Evolutionary conservation across 805 yeast species (phyloP), one percentile per base, ranked within the genome.

Genomic region (Yamadazyma kitorensis): DNA sequence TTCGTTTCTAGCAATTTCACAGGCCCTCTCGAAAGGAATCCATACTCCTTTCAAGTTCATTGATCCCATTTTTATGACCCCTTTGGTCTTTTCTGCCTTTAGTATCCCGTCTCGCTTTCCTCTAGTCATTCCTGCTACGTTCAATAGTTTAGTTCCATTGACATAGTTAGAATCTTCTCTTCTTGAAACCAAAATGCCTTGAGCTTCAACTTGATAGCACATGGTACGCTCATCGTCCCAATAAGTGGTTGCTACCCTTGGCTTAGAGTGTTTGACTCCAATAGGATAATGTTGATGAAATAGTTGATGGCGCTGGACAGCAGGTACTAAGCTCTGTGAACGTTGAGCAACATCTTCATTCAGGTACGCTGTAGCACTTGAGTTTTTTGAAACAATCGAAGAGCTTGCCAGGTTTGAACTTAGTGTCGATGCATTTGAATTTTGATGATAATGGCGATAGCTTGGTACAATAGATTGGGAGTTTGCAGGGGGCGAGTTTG

Each of bases 1-100:
- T 42, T 63, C 68, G 42, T 64, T 64, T 19, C 70, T 40, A 6
- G 70, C 69, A 34, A 63, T 53, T 41, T 64, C 70, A 21, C 43
- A 47, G 1, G 70, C 70, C 27, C 68, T 44, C 3, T 58, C 64
- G 38, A 62, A 57, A 1, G 70, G 70, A 12, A 64, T 53, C 70
- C 70, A 64, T 1, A 64, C 65, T 6, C 70, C 70, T 36, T 64
- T 64, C 32, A 64, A 44, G 34, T 59, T 58, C 69, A 64, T 64
- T 4, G 65, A 47, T 0, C 70, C 70, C 5, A 54, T 54, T 41
- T 60, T 59, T 10, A 59, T 55, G 4, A 63, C 65, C 13, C 29
- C 40, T 27, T 57, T 51, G 5, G 37, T 40, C 34, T 53, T 59
- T 35, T 64, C 70, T 3, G 58, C 44, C 36, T 64, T 64, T 27